A percentile compares a stretch with the other conserved stretches of the same genome.
Evolutionary conservation across 345 rosid species (phyloP).

Genomic region (Triadica sebifera): DNA sequence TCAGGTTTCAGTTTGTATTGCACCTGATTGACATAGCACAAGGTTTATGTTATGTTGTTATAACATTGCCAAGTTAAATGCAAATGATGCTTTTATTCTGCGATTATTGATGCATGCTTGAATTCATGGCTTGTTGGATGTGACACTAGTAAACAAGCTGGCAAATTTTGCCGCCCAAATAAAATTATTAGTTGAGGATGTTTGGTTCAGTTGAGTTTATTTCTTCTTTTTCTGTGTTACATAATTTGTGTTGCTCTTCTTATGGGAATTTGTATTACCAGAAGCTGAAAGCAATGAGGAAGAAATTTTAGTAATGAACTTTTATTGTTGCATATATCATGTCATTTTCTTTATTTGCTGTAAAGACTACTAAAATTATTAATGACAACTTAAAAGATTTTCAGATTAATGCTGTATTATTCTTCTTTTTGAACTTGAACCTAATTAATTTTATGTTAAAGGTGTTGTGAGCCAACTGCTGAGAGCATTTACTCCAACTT

Average conservation of each 20-base stretch:
- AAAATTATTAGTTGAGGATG: neutral
- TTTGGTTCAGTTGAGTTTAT: neutral
- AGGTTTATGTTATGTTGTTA: neutral
- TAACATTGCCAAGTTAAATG: neutral
- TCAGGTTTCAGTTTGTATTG: neutral
- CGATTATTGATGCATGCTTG: neutral
- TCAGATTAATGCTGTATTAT: neutral
- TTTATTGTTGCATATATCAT: neutral
- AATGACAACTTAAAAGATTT: neutral
- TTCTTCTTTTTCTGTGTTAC: neutral
- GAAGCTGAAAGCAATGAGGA: neutral
- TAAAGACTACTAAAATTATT: neutral
- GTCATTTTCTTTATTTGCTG: neutral
- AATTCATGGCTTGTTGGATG: neutral
- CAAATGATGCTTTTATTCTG: neutral
- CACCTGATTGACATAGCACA: neutral
- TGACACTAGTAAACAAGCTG: neutral
- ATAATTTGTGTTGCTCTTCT: neutral
- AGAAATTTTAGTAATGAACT: neutral
- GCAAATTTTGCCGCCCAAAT: neutral
- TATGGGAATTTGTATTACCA: neutral
- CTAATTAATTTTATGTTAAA: constrained; percentile 25
- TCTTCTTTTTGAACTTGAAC: neutral
- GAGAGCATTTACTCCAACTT: constrained; percentile 74
- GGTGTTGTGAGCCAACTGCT: constrained; percentile 75